Evolutionary conservation across 2,329 filamentous ascomycete genomes (phyloP).

Genomic region (Sordariomycetes sp.): DNA sequence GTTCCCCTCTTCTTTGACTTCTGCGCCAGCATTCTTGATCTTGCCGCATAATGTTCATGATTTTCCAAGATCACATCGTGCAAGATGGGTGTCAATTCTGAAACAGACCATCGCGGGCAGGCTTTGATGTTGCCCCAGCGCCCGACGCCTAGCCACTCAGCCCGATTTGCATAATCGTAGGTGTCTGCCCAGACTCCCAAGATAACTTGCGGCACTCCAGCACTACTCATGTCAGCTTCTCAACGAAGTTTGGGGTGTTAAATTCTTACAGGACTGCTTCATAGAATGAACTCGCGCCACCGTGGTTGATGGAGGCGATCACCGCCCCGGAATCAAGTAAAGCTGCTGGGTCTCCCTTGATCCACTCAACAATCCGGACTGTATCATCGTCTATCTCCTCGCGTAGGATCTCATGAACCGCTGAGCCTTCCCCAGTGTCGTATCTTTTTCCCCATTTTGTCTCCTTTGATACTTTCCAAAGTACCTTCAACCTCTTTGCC

Average conservation of each 20-base stretch:
- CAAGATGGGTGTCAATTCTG: not conserved
- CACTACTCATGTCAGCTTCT: too few species aligned
- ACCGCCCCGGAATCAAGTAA: slow-evolving; percentile 26
- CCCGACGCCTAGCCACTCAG: slow-evolving; percentile 32
- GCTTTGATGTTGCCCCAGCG: slow-evolving; percentile 12
- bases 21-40: not conserved
- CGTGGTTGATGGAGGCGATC: slow-evolving; percentile 32
- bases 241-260: slow-evolving; percentile 1
- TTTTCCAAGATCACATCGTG: not conserved
- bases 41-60: not conserved
- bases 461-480: slow-evolving; percentile 21
- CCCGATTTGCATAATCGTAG: slow-evolving; percentile 35
- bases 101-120: slow-evolving; percentile 1
- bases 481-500: slow-evolving; percentile 12
- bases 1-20: not conserved
- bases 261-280: slow-evolving; percentile 22
- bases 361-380: slow-evolving; percentile 29
- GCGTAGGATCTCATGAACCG: slow-evolving; percentile 12
- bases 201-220: slow-evolving; percentile 34
- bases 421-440: slow-evolving; percentile 4
- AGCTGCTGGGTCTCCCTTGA: slow-evolving; percentile 25
- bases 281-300: slow-evolving; percentile 33
- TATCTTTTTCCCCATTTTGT: slow-evolving; percentile 9
- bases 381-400: slow-evolving; percentile 15
- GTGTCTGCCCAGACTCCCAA: slow-evolving; percentile 35